Evolutionary conservation across 1,139 yeast genomes (phyloP).

Genomic region (Yarrowia galli): DNA sequence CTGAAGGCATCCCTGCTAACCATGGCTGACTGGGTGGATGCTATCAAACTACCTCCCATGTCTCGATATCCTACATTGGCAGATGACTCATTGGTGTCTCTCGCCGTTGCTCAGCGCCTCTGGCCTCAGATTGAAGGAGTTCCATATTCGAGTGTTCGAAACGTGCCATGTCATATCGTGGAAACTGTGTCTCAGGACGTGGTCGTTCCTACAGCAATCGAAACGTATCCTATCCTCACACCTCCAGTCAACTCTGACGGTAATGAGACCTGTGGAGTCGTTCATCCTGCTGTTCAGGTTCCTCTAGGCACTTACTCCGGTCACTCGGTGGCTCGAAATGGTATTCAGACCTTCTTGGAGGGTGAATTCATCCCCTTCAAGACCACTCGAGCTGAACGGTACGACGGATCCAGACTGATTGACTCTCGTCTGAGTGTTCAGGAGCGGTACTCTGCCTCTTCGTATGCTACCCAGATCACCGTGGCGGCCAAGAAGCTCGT

Average conservation of each 20-base stretch:
- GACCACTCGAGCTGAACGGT: slow-evolving; percentile 6
- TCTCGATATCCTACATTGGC: slow-evolving; percentile 30
- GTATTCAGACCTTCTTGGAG: slow-evolving; percentile 30
- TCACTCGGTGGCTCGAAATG: slow-evolving; percentile 20
- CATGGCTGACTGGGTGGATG: slow-evolving; percentile 27
- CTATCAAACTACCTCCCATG: slow-evolving; percentile 14
- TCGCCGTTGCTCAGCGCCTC: background rate
- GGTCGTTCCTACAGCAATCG: slow-evolving; percentile 6
- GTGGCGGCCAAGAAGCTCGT: slow-evolving; percentile 21
- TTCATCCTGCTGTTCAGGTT: slow-evolving; percentile 28
- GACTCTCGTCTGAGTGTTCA: slow-evolving; percentile 14
- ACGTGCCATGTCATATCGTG: slow-evolving; percentile 10
- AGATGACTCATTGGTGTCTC: slow-evolving; percentile 3
- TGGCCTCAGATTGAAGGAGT: slow-evolving; percentile 26
- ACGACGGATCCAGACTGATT: background rate
- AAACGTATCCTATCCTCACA: slow-evolving; percentile 25
- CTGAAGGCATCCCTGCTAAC: slow-evolving; percentile 16
- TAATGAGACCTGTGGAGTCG: slow-evolving; percentile 26
- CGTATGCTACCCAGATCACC: slow-evolving; percentile 9
- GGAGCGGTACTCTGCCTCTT: slow-evolving; percentile 7
- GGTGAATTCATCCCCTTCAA: slow-evolving; percentile 33
- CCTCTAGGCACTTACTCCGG: slow-evolving; percentile 35
- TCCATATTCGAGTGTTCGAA: slow-evolving; percentile 10
- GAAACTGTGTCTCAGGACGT: slow-evolving; percentile 2
- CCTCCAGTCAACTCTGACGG: slow-evolving; percentile 35